Conservation (phyloP, 2,329 filamentous ascomycete genomes). For the Colletotrichum cordylinicola region DNA sequence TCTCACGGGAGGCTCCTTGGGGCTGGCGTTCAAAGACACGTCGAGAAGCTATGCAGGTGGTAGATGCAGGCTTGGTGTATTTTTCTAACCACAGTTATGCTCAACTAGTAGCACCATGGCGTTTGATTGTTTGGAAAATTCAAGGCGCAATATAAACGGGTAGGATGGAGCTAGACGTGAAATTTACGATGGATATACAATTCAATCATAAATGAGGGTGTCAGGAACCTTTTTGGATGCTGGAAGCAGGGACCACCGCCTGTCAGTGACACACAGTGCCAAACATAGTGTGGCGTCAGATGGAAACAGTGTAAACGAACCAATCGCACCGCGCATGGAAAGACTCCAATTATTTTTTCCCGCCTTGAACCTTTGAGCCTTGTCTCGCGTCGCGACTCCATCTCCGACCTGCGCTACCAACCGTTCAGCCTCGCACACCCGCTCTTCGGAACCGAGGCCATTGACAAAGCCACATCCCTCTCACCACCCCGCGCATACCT, state of each 20-base stretch:
- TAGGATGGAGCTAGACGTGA: background rate
- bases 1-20: background rate
- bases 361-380: background rate
- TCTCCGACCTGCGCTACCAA: conserved; percentile 6
- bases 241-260: background rate
- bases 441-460: background rate
- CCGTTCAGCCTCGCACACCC: conserved; percentile 9
- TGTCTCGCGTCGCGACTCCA: conserved; percentile 21
- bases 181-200: background rate
- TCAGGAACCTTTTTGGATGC: background rate
- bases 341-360: conserved; percentile 13
- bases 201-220: background rate
- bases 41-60: background rate
- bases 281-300: accelerated
- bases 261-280: background rate
- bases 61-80: background rate
- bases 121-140: background rate
- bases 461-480: background rate
- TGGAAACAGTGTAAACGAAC: background rate
- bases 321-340: background rate
- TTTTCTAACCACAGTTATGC: background rate
- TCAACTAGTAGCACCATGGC: background rate
- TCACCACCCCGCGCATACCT: background rate
- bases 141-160: background rate
- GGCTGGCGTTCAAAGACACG: background rate